Evolutionary conservation across 257 asterid genomes (phyloP), one percentile per base, ranked within the genome.

Genomic region (Nyctanthes arbortristis): DNA sequence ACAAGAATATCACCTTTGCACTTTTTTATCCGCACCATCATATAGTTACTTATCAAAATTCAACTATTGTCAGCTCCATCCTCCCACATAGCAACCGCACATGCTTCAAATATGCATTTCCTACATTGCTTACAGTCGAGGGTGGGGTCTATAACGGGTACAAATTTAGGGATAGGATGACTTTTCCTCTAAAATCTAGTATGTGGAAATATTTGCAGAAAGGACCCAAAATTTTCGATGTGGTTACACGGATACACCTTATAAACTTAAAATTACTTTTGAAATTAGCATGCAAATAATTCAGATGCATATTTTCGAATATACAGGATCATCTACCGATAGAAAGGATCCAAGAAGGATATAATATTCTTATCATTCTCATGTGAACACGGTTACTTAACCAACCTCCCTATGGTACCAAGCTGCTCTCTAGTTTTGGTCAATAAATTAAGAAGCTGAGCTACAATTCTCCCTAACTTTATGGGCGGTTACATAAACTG

Each of bases 281-380:
- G 37, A 66, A 16, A n/a, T n/a, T 36, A 37, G 20, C 47, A 71
- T 5, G 55, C 27, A 14, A 37, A 39, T 16, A 55, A 33, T 29
- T n/a, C 29, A n/a, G 68, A 8, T 6, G n/a, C n/a, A n/a, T n/a
- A n/a, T n/a, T n/a, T n/a, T n/a, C n/a, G n/a, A n/a, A n/a, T n/a
- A n/a, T n/a, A n/a, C n/a, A n/a, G n/a, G n/a, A n/a, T n/a, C n/a
- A 59, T 69, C 30, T 14, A 63, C 34, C 27, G 36, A 35, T 36
- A 49, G n/a, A 3, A 27, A 56, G 8, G 56, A 72, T 69, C 34
- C 22, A 35, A n/a, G n/a, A n/a, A n/a, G n/a, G 56, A 56, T 30
- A 24, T 22, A 8, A 67, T 22, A 64, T 58, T 65, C 36, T 45
- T 52, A 18, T 20, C 36, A 60, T 68, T 60, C 76, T n/a, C n/a